Evolutionary conservation across 1,139 yeast species (phyloP).

Genomic region (Entelexis sorbosivorans): DNA sequence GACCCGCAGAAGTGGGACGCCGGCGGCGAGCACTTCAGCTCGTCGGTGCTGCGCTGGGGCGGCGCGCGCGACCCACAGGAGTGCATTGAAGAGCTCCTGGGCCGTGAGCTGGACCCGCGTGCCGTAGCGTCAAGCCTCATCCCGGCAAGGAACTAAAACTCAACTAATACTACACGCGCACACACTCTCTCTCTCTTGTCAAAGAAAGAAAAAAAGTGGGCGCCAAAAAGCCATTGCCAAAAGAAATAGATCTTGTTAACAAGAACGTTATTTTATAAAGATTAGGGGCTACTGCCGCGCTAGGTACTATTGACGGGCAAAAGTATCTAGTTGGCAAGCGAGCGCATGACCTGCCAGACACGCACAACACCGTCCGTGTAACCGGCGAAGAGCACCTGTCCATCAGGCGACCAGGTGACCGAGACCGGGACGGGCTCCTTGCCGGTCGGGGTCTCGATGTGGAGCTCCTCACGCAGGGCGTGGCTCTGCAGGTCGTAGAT

Average conservation of each 20-base stretch:
- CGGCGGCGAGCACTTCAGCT: constrained; percentile 66
- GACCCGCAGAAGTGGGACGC: constrained; percentile 51
- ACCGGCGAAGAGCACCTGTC: constrained; percentile 99
- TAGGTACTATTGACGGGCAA: background rate
- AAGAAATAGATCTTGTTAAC: background rate
- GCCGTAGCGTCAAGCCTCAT: constrained; percentile 19
- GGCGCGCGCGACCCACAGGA: constrained; percentile 66
- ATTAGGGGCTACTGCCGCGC: background rate
- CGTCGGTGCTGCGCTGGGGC: constrained; percentile 78
- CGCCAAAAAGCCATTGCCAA: too few species aligned
- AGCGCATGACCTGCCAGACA: constrained; percentile 96
- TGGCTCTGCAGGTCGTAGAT: constrained; percentile 97
- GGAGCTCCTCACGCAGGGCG: constrained; percentile 92
- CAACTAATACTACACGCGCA: too few species aligned
- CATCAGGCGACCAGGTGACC: constrained; percentile 99
- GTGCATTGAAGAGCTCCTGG: constrained; percentile 17
- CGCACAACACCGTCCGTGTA: constrained; percentile 99
- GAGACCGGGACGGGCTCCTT: constrained; percentile 98
- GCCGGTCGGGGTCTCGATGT: constrained; percentile 85
- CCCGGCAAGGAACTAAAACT: background rate
- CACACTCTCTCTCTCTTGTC: too few species aligned
- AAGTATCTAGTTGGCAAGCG: constrained; percentile 6
- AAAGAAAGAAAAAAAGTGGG: too few species aligned
- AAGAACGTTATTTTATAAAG: constrained; percentile 41
- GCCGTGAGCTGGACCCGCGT: constrained; percentile 15